Evolutionary conservation across 2,329 filamentous ascomycete species (phyloP), one percentile per base, ranked within the genome.

Genomic region (Penicillium polonicum): DNA sequence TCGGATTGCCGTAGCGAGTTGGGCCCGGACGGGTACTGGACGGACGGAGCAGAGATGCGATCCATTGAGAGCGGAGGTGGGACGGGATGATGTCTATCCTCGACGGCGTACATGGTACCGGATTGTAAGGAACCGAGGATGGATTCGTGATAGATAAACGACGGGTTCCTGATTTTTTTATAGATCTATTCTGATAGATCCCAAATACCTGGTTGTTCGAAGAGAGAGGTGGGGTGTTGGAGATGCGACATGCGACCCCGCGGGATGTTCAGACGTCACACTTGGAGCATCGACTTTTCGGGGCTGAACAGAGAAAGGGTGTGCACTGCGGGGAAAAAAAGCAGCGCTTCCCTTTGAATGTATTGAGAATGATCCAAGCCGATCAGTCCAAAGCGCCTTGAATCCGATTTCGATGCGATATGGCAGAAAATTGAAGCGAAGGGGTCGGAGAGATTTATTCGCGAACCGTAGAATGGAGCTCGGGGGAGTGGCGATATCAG

Each of bases 41-140:
- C 68, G 41, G 72, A 69, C 33, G 68, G 68, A 41, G 68, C 69
- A 60, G 70, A 70, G 59, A 75, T 74, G 64, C 73, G 73, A 67
- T 76, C 74, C 71, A 75, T 75, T 62, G 70, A 72, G 60, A 76
- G 72, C 23, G 73, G 70, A 41, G 74, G 73, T 53, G 72, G 72
- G 44, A 69, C 65, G 52, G 68, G 69, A 65, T 74, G 71, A 56
- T 70, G 63, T 65, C 73, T 70, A 55, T 76, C 72, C 53, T 75
- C 73, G 49, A 74, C 60, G 54, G 72, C 66, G 65, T 75, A 76
- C 73, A 76, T 76, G 65, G 67, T 68, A 67, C 65, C 62, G 57
- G 64, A 62, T 56, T 61, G 52, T 45, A 52, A 65, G 62, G 65
- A 67, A 65, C 65, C 65, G 57, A 59, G 68, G 62, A 55, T 59